These are phyloP conservation scores for Scutellaria baicalensis DNA, from an alignment of 257 asterid species.

Conservation along the genomic window DNA sequence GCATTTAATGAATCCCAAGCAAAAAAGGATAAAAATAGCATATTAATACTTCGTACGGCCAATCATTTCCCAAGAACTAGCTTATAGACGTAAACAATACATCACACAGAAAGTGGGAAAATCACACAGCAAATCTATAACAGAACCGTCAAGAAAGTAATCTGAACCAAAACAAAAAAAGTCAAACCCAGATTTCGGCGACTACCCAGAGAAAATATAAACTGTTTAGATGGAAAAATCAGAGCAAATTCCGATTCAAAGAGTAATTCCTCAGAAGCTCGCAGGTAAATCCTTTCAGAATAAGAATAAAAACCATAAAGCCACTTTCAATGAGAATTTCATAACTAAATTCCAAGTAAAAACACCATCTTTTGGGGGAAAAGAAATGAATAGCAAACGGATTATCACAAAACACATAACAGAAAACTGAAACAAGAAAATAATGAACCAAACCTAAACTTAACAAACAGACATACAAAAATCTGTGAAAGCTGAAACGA, in stretches of 20 bases:
- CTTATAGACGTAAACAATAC: neutral
- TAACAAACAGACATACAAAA: neutral
- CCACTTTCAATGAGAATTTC: neutral
- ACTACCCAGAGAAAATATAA: neutral
- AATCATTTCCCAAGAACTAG: neutral
- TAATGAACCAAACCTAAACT: neutral
- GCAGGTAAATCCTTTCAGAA: neutral
- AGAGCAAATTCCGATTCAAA: conserved; percentile 4
- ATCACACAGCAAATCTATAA: neutral
- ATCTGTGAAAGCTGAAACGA: neutral
- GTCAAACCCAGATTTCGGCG: conserved; percentile 5
- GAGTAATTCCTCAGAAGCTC: neutral
- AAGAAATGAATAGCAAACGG: neutral
- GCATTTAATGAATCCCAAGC: neutral
- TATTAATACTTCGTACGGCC: neutral
- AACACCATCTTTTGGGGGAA: neutral
- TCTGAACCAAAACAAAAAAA: neutral
- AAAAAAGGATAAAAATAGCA: neutral
- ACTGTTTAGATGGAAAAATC: neutral
- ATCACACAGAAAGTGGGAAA: neutral
- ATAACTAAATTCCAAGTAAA: neutral
- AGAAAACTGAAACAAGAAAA: neutral
- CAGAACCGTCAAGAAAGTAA: neutral
- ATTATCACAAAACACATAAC: neutral
- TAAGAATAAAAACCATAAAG: neutral